phyloP scores from a whole-genome alignment of 2,329 filamentous ascomycete species.

The Aureobasidium pullulans region DNA sequence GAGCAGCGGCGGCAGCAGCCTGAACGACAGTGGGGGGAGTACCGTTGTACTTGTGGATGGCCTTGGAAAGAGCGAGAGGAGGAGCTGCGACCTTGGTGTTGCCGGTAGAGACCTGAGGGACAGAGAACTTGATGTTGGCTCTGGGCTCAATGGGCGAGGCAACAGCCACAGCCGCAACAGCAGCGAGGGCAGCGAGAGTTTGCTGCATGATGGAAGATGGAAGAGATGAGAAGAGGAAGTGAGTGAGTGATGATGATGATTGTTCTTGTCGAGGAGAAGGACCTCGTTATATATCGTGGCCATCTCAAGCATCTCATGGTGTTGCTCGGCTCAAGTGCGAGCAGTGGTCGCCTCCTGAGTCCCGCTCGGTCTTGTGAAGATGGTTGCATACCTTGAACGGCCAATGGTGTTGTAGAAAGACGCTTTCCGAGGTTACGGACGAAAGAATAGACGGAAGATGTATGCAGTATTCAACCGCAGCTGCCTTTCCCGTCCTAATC shows the following conservation, averaged over 20 bases:
- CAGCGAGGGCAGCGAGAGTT: conserved; percentile 23
- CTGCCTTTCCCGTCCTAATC: conserved; percentile 11
- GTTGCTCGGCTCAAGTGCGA: background rate
- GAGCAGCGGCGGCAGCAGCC: conserved; percentile 28
- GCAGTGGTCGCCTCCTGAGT: background rate
- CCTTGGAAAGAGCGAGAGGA: conserved; percentile 22
- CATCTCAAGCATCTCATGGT: background rate
- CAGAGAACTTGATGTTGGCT: conserved; percentile 19
- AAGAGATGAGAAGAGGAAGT: background rate
- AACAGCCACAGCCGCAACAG: conserved; percentile 23
- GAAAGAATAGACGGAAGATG: background rate
- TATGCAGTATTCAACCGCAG: background rate
- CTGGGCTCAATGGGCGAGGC: conserved; percentile 23
- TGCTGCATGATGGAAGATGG: conserved; percentile 13
- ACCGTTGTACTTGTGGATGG: conserved; percentile 18
- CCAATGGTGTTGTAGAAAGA: conserved; percentile 2
- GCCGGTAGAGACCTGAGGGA: conserved; percentile 29
- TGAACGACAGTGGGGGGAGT: conserved; percentile 24
- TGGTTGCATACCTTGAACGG: background rate
- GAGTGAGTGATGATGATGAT: conserved; percentile 2
- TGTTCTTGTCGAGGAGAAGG: background rate
- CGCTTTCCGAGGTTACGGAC: background rate
- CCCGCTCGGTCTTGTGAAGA: background rate
- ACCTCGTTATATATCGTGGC: background rate
- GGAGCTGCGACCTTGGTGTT: conserved; percentile 31